These are phyloP conservation scores for Closterium sp. DNA, from an alignment of 139 green algal genomes.

Conservation along the genomic window DNA sequence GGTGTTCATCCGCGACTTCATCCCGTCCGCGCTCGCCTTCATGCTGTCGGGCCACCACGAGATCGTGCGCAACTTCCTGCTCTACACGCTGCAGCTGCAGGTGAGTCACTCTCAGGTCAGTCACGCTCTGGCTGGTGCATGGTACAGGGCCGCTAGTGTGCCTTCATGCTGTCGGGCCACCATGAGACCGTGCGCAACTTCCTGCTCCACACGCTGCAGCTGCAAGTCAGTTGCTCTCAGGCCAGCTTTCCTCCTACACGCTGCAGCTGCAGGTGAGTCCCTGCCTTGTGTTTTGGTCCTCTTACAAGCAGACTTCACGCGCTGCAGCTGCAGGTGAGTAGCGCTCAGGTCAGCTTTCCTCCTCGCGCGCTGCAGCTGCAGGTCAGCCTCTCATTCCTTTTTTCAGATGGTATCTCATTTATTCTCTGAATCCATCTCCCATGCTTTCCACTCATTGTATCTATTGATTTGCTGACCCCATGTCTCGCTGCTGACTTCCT, in stretches of 20 bases:
- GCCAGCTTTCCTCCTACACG: no score
- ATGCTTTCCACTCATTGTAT: no score
- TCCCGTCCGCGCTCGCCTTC: slow-evolving; percentile 45
- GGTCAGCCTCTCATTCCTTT: background rate
- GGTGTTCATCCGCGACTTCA: slow-evolving; percentile 53
- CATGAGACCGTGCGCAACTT: slow-evolving; percentile 51
- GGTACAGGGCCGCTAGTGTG: background rate
- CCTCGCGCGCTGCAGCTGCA: background rate
- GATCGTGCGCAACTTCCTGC: slow-evolving; percentile 52
- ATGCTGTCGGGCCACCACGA: slow-evolving; percentile 37
- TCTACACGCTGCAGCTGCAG: slow-evolving; percentile 46
- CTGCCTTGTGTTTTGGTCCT: no score
- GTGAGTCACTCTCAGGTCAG: slow-evolving; percentile 17
- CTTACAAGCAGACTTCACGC: background rate
- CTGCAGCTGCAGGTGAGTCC: background rate
- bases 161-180: slow-evolving; percentile 46
- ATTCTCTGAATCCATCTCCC: background rate
- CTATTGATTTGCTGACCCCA: no score
- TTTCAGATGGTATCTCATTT: background rate
- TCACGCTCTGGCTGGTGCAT: background rate
- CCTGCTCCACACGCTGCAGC: slow-evolving; percentile 39
- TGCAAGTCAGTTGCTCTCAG: slow-evolving; percentile 13
- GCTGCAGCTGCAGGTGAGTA: background rate
- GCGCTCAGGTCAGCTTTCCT: no score
- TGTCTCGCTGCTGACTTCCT: no score